Base-by-base conservation (phyloP, 1,139 yeast genomes). In the Scheffersomyces insectosa region DNA sequence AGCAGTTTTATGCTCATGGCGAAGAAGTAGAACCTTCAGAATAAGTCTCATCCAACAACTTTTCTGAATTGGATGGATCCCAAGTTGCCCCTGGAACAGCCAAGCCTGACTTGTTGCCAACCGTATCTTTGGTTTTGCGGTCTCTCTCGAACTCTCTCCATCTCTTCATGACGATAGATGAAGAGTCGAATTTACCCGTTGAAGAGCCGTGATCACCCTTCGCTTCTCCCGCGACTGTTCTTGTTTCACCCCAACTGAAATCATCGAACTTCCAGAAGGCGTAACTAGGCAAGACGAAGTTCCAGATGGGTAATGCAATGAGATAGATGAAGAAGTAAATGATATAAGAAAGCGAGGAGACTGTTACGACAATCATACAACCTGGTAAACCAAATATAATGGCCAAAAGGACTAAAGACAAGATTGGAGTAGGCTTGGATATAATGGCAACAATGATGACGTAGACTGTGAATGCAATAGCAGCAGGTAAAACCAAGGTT, bases 241-340 rank as follows among this genome's bases (percentile, higher is more conserved):
- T 80, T 4, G 99, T 93, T 52, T 91, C 98, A 65, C 99, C 99
- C 99, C 99, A 93, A 57, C 93, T 83, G 70, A 93, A 93, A 65
- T 93, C 99, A 65, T 93, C 99, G 66, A 93, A 93, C 65, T 91
- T 91, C 99, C 99, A 93, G 57, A 65, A 93, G 0, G 98, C 89
- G 66, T 93, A 88, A 40, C 82, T 63, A 3, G 99, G 99, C 43
- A 93, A 74, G 5, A 91, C 85, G 61, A 93, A 88, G 64, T 93
- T 93, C 99, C 99, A 93, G 48, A 93, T 76, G 29, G 98, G 98
- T 49, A 93, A 78, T 0, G 98, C 95, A 34, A 83, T 1, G 35
- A 93, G 66, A 60, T 93, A 93, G 49, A 90, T 77, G 35, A 83
- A 44, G 85, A 91, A 88, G 88, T 97, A 93, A 27, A 84, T 47